Conservation (phyloP, 768 basidiomycete genomes). For the Coprinellus micaceus region DNA sequence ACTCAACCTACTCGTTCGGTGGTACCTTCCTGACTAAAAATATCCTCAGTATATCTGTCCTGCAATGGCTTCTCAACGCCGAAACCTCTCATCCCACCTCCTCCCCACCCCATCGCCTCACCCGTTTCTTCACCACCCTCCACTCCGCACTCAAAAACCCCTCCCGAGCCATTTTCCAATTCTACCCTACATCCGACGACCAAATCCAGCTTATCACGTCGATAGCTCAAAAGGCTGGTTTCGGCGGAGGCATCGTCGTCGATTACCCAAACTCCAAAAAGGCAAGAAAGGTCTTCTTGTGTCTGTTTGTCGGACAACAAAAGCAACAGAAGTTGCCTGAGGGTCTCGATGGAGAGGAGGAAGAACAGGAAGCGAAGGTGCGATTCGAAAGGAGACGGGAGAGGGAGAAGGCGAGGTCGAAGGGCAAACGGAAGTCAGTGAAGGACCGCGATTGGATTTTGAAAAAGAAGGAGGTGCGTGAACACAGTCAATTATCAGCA, state of each 20-base stretch:
- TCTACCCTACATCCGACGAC: conserved; percentile 96
- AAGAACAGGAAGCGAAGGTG: conserved; percentile 52
- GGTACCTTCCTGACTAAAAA: too few relatives aligned
- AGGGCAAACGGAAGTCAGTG: conserved; percentile 62
- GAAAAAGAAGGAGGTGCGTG: conserved; percentile 88
- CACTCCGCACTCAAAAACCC: conserved; percentile 84
- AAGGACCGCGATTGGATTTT: conserved; percentile 92
- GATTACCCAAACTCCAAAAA: conserved; percentile 98
- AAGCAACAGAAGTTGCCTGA: conserved; percentile 62
- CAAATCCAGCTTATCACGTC: conserved; percentile 94
- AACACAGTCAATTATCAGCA: conserved; percentile 3
- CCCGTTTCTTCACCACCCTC: conserved; percentile 89
- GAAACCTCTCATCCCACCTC: conserved; percentile 88
- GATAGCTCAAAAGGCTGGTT: conserved; percentile 90
- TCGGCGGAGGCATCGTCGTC: conserved; percentile 93
- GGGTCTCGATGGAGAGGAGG: conserved; percentile 73
- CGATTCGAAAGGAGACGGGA: conserved; percentile 79
- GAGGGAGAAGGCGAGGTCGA: conserved; percentile 52
- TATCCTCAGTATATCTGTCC: conserved; percentile 80
- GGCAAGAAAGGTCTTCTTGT: conserved; percentile 91
- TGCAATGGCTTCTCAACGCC: conserved; percentile 98
- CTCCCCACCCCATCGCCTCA: conserved; percentile 81
- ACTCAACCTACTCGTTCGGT: too few relatives aligned
- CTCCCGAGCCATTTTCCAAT: conserved; percentile 84
- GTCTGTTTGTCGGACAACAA: conserved; percentile 85